These are phyloP conservation scores for Pichia cephalocereana DNA, from an alignment of 805 yeast genomes.

Conservation along the genomic window DNA sequence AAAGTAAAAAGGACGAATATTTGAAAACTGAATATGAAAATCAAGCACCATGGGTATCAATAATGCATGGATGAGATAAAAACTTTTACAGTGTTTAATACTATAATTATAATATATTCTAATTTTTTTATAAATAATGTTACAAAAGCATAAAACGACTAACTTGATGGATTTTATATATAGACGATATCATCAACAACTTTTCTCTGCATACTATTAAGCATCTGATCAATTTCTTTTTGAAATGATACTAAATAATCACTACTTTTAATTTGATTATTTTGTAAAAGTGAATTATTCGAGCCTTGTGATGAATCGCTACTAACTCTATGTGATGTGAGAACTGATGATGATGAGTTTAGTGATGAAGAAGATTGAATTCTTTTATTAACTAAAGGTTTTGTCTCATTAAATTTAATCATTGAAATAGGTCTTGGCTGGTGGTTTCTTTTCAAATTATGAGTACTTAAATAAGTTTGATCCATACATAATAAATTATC, in stretches of 20 bases:
- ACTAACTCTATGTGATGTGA: neutral
- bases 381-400: neutral
- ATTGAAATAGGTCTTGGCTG: neutral
- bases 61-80: slow-evolving; percentile 4
- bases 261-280: neutral
- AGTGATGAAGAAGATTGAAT: neutral
- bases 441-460: slow-evolving; percentile 12
- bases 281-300: too few species aligned
- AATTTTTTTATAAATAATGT: too few species aligned
- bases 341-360: neutral
- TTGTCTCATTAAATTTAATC: neutral
- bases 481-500: slow-evolving; percentile 42
- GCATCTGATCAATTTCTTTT: slow-evolving; percentile 8
- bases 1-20: slow-evolving; percentile 29
- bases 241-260: slow-evolving; percentile 2
- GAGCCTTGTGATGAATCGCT: neutral
- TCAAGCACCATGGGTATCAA: slow-evolving; percentile 31
- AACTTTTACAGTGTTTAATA: too few species aligned
- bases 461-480: slow-evolving; percentile 48
- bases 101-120: too few species aligned
- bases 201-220: slow-evolving; percentile 11
- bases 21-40: slow-evolving; percentile 39
- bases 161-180: neutral
- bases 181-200: slow-evolving; percentile 14
- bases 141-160: too few species aligned